These are phyloP conservation scores for Massariosphaeria phaeospora DNA, from an alignment of 495 filamentous ascomycete species.

Conservation along the genomic window DNA sequence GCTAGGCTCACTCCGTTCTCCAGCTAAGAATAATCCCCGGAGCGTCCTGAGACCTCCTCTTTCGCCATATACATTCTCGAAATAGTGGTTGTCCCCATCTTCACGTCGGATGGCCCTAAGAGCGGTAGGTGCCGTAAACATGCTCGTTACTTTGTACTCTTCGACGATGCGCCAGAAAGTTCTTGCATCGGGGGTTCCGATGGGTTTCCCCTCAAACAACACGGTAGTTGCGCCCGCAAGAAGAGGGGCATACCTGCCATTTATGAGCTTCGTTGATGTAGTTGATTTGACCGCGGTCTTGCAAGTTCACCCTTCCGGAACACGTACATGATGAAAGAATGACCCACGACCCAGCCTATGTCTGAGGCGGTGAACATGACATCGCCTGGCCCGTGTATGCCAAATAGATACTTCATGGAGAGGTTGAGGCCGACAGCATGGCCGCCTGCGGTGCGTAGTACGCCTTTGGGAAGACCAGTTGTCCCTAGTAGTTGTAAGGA, in stretches of 20 bases:
- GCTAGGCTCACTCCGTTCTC: slow-evolving; percentile 82
- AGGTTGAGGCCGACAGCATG: slow-evolving; percentile 82
- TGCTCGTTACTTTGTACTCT: slow-evolving; percentile 73
- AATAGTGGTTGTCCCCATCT: slow-evolving; percentile 65
- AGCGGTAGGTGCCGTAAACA: slow-evolving; percentile 85
- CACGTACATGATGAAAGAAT: slow-evolving; percentile 59
- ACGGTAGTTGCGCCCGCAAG: slow-evolving; percentile 81
- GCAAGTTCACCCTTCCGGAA: no score
- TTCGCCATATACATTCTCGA: slow-evolving; percentile 54
- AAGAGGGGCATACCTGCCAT: slow-evolving; percentile 75
- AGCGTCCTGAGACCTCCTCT: slow-evolving; percentile 63
- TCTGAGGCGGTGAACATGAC: slow-evolving; percentile 70
- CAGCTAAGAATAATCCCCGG: slow-evolving; percentile 75
- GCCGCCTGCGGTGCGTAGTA: slow-evolving; percentile 75
- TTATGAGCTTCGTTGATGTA: no score
- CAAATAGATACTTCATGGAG: slow-evolving; percentile 73
- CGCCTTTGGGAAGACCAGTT: slow-evolving; percentile 84
- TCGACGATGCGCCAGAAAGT: slow-evolving; percentile 84
- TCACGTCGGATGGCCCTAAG: slow-evolving; percentile 81
- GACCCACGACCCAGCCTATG: slow-evolving; percentile 45
- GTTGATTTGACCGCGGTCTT: no score
- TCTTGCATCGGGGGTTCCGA: slow-evolving; percentile 82
- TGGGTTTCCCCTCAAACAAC: slow-evolving; percentile 85
- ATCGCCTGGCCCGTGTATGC: slow-evolving; percentile 72
- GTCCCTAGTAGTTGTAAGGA: slow-evolving; percentile 54